Conservation (phyloP, 2,329 filamentous ascomycete species). For the Curvularia sp. region DNA sequence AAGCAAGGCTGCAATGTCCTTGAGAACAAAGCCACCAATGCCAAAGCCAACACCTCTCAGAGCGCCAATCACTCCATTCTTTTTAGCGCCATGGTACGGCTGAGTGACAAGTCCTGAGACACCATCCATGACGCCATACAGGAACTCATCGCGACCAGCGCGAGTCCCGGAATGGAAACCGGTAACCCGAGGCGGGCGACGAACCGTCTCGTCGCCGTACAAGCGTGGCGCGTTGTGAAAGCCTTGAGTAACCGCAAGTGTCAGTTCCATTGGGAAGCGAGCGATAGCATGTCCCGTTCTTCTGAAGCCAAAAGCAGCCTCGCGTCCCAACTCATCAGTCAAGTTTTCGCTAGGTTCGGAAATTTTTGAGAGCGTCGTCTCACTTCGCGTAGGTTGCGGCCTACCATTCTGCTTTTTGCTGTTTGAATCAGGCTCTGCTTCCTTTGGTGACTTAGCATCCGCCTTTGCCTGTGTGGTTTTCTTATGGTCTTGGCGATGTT, state of each 20-base stretch:
- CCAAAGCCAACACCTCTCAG: slow-evolving; percentile 65
- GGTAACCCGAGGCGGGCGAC: slow-evolving; percentile 67
- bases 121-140: slow-evolving; percentile 70
- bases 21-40: slow-evolving; percentile 68
- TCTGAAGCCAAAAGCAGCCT: slow-evolving; percentile 61
- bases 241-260: slow-evolving; percentile 68
- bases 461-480: slow-evolving; percentile 29
- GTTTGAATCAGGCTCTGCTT: slow-evolving; percentile 16
- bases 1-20: slow-evolving; percentile 67
- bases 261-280: slow-evolving; percentile 66
- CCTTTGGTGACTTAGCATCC: slow-evolving; percentile 21
- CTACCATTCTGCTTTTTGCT: slow-evolving; percentile 15
- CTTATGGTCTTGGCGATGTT: slow-evolving; percentile 41
- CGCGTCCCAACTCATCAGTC: slow-evolving; percentile 51
- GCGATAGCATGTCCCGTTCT: slow-evolving; percentile 61
- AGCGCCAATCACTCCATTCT: slow-evolving; percentile 63
- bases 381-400: slow-evolving; percentile 29
- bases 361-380: slow-evolving; percentile 41
- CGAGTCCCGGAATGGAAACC: slow-evolving; percentile 68
- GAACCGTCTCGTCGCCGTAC: slow-evolving; percentile 74
- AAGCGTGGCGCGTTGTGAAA: slow-evolving; percentile 75
- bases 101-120: slow-evolving; percentile 68
- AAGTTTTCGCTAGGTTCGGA: slow-evolving; percentile 44
- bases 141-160: slow-evolving; percentile 67
- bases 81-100: slow-evolving; percentile 64